Evolutionary conservation across 2,329 filamentous ascomycete species (phyloP).

Genomic region (Cladosporium sp.): DNA sequence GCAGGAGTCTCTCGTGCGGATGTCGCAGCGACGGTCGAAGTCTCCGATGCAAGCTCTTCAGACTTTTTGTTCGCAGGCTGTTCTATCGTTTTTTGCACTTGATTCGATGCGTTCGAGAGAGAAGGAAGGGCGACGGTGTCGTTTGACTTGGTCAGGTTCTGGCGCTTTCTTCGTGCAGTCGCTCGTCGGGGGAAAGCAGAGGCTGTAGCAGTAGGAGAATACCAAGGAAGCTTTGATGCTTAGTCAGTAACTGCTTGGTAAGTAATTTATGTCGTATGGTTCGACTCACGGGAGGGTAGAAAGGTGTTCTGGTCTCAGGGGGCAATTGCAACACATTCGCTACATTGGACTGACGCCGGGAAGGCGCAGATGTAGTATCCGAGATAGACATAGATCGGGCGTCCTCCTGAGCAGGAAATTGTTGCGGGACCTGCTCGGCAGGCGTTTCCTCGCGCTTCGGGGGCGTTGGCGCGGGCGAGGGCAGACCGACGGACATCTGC

Average conservation of each 20-base stretch:
- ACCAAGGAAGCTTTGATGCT: conserved; percentile 50
- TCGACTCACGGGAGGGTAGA: conserved; percentile 39
- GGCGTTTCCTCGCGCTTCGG: conserved; percentile 8
- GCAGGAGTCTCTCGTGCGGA: conserved; percentile 51
- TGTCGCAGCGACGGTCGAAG: conserved; percentile 38
- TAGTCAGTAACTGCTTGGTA: background rate
- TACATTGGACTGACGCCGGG: conserved; percentile 17
- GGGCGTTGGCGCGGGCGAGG: conserved; percentile 18
- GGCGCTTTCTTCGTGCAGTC: conserved; percentile 40
- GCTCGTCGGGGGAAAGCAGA: conserved; percentile 48
- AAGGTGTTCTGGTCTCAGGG: conserved; percentile 35
- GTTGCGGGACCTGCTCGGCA: conserved; percentile 8
- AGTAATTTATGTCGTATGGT: background rate
- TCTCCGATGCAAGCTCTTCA: conserved; percentile 34
- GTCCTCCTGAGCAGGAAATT: conserved; percentile 7
- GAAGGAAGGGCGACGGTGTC: conserved; percentile 46
- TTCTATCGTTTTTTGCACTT: background rate
- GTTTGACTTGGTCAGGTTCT: conserved; percentile 32
- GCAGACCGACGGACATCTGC: conserved; percentile 15
- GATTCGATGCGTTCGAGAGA: conserved; percentile 4
- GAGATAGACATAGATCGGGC: conserved; percentile 7
- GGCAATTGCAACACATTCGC: conserved; percentile 12
- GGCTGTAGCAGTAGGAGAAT: conserved; percentile 46
- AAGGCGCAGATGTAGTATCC: conserved; percentile 13
- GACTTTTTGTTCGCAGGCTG: background rate